Conservation (phyloP, 257 asterid genomes). For the Nicotiana obtusifolia region DNA sequence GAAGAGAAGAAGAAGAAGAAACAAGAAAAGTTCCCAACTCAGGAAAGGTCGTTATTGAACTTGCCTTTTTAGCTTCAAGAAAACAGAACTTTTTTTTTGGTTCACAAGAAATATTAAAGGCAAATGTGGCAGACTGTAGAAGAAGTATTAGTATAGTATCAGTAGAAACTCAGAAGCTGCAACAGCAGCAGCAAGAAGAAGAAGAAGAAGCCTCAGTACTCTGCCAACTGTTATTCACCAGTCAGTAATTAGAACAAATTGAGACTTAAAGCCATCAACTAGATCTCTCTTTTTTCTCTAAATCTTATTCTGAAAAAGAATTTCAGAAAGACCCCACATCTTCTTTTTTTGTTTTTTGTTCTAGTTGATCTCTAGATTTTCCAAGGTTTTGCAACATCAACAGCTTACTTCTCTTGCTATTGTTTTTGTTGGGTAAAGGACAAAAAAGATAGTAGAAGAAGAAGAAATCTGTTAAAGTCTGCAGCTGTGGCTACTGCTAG, state of each 20-base stretch:
- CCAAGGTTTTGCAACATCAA: not conserved
- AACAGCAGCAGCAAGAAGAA: not conserved
- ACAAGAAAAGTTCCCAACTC: not conserved
- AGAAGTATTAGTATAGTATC: conserved; percentile 10
- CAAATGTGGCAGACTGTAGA: conserved; percentile 2
- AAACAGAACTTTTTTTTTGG: not conserved
- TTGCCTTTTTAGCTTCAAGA: not conserved
- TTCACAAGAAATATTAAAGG: not conserved
- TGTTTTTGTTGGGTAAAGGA: not conserved
- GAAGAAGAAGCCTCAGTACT: not conserved
- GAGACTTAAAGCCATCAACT: not conserved
- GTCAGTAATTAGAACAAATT: not conserved
- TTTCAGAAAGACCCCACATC: conserved; percentile 7
- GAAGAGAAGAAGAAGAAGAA: not conserved
- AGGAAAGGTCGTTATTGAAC: conserved; percentile 9
- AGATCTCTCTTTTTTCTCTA: not conserved
- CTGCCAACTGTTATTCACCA: conserved; percentile 3
- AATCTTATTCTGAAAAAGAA: conserved; percentile 2
- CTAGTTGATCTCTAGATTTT: not conserved
- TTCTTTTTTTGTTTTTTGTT: not conserved
- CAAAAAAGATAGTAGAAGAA: not conserved
- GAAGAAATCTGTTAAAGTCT: not conserved
- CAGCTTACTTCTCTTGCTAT: not conserved
- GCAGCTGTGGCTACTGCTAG: conserved; percentile 74
- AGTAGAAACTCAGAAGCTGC: not conserved